Conservation (phyloP, 192 early-diverging fungal genomes). For the Phycomyces nitens region DNA sequence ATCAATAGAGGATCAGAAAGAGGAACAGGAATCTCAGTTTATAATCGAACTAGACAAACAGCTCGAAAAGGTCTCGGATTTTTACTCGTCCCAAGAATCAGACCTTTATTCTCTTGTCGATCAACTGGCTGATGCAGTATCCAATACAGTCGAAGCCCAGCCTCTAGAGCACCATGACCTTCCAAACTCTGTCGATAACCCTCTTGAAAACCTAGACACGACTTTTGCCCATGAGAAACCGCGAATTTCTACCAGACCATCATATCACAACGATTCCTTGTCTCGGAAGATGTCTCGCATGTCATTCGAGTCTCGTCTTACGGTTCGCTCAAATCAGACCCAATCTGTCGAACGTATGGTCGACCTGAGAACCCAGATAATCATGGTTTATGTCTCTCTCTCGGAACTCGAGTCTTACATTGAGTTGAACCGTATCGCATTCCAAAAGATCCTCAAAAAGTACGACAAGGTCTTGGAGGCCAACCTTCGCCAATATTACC, state of each 20-base stretch:
- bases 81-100: slow-evolving; percentile 66
- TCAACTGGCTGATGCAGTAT: slow-evolving; percentile 38
- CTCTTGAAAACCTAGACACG: slow-evolving; percentile 6
- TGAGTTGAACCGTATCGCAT: slow-evolving; percentile 80
- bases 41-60: slow-evolving; percentile 62
- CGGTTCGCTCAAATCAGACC: slow-evolving; percentile 12
- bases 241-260: too few relatives aligned
- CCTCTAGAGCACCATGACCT: background rate
- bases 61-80: slow-evolving; percentile 63
- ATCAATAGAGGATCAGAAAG: slow-evolving; percentile 2
- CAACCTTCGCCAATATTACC: slow-evolving; percentile 33
- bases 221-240: background rate
- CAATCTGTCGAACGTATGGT: slow-evolving; percentile 12
- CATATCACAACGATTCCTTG: background rate
- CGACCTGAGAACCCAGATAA: slow-evolving; percentile 22
- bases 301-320: slow-evolving; percentile 26
- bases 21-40: slow-evolving; percentile 38
- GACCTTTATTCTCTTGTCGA: slow-evolving; percentile 56
- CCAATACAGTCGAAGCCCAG: slow-evolving; percentile 4
- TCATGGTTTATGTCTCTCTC: slow-evolving; percentile 49
- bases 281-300: slow-evolving; percentile 9
- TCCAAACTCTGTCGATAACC: background rate
- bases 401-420: slow-evolving; percentile 78
- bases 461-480: slow-evolving; percentile 82
- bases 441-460: slow-evolving; percentile 90